Percentiles rank a stretch among this genome's conserved stretches.
These are phyloP conservation scores for Candida palmyrensis DNA, from an alignment of 805 yeast genomes.

Conservation along the genomic window DNA sequence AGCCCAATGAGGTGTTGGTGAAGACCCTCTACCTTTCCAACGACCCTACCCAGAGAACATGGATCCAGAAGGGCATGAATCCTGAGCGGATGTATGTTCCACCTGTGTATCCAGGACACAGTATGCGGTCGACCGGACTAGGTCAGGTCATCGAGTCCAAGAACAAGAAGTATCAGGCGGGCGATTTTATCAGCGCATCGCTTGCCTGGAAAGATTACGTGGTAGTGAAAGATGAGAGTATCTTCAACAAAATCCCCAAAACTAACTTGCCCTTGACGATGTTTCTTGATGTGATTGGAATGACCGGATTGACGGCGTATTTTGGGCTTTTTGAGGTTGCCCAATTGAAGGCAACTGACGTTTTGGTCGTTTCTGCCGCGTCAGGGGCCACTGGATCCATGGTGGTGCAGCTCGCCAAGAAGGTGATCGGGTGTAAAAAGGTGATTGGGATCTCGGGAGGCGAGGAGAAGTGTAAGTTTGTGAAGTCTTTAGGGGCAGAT, in stretches of 20 bases:
- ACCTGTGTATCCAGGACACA: conserved; percentile 39
- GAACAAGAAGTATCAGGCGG: conserved; percentile 32
- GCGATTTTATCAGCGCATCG: conserved; percentile 37
- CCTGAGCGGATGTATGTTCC: conserved; percentile 26
- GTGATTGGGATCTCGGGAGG: conserved; percentile 64
- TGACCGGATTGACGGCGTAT: conserved; percentile 60
- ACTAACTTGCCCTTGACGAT: conserved; percentile 32
- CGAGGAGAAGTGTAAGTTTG: conserved; percentile 47
- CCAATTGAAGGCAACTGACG: conserved; percentile 30
- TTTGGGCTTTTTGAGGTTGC: conserved; percentile 48
- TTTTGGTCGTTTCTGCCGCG: conserved; percentile 57
- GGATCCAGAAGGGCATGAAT: conserved; percentile 40
- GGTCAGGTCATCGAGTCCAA: conserved; percentile 47
- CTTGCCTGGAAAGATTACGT: conserved; percentile 47
- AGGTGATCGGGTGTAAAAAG: conserved; percentile 45
- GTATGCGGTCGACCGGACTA: conserved; percentile 42
- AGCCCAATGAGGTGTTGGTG: conserved; percentile 39
- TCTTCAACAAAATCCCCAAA: conserved; percentile 25
- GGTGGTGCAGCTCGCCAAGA: conserved; percentile 52
- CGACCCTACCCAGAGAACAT: conserved; percentile 59
- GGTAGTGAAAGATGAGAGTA: conserved; percentile 21
- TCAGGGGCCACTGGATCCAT: conserved; percentile 71
- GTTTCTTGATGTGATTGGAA: conserved; percentile 47
- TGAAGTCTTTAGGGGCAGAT: conserved; percentile 52
- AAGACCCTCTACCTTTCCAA: conserved; percentile 46